Evolutionary conservation across 345 rosid species (phyloP).

Genomic region (Adansonia digitata): DNA sequence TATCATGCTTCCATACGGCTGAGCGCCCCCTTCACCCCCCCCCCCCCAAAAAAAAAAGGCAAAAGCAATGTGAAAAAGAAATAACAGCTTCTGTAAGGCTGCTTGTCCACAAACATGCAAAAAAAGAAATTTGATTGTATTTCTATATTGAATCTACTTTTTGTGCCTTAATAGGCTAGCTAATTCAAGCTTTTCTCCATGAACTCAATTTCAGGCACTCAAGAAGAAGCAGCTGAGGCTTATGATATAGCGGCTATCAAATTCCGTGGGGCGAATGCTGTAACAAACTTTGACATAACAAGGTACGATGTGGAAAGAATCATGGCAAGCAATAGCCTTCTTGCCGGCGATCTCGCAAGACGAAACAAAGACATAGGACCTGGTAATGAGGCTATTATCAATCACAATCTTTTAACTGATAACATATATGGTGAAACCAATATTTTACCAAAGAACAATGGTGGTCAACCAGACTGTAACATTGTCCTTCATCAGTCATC

Average conservation of each 20-base stretch:
- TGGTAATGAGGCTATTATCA: constrained; percentile 10
- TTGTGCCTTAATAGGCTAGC: background rate
- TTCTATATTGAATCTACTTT: background rate
- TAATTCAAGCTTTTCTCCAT: constrained; percentile 1
- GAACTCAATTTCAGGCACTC: constrained; percentile 54
- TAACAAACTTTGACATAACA: constrained; percentile 81
- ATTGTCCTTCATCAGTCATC: constrained; percentile 32
- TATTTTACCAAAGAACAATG: constrained; percentile 19
- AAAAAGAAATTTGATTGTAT: background rate
- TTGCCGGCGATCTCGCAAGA: constrained; percentile 69
- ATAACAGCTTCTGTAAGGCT: background rate
- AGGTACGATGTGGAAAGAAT: constrained; percentile 81
- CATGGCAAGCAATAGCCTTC: constrained; percentile 76
- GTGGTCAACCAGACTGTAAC: constrained; percentile 34
- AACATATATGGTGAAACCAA: constrained; percentile 20
- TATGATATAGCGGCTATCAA: constrained; percentile 92
- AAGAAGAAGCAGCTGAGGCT: constrained; percentile 98
- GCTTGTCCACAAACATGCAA: background rate
- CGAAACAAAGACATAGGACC: constrained; percentile 45
- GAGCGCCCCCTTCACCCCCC: background rate
- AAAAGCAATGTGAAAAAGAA: background rate
- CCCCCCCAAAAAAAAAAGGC: background rate
- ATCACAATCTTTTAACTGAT: constrained; percentile 18
- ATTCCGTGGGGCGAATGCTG: constrained; percentile 87
- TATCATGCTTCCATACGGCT: background rate